These are phyloP conservation scores for Calvatia gigantea DNA, from an alignment of 768 basidiomycete genomes.

Conservation along the genomic window DNA sequence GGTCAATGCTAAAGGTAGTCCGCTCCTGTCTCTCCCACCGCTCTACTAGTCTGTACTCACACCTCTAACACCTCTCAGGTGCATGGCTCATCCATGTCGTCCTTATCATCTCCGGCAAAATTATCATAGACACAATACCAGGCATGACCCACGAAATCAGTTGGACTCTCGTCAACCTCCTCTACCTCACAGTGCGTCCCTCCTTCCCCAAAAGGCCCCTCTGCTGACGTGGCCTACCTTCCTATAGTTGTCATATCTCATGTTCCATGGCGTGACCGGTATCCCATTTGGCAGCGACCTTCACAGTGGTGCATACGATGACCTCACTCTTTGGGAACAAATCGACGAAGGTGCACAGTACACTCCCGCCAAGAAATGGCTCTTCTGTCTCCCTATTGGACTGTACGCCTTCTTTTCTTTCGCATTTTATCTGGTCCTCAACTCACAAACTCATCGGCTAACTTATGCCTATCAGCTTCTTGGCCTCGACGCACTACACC, in stretches of 20 bases:
- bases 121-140: conserved; percentile 90
- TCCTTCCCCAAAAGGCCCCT: background rate
- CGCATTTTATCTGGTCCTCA: background rate
- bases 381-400: conserved; percentile 82
- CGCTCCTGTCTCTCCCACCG: conserved; percentile 2
- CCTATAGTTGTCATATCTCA: conserved; percentile 85
- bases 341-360: conserved; percentile 99
- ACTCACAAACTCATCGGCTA: background rate
- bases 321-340: conserved; percentile 98
- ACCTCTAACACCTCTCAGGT: conserved; percentile 43
- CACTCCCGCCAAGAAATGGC: conserved; percentile 97
- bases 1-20: conserved; percentile 88
- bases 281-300: conserved; percentile 89
- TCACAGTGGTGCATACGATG: conserved; percentile 93
- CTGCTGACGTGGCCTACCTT: background rate
- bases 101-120: conserved; percentile 85
- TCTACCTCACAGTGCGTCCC: conserved; percentile 80
- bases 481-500: conserved; percentile 97
- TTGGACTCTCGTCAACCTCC: conserved; percentile 91
- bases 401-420: conserved; percentile 54
- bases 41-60: background rate
- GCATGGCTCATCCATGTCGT: conserved; percentile 98
- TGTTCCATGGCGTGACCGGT: conserved; percentile 98
- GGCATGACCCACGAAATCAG: conserved; percentile 92
- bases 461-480: conserved; percentile 64